Evolutionary conservation across 2,329 filamentous ascomycete genomes (phyloP).

Genomic region (Ophiostoma sp.): DNA sequence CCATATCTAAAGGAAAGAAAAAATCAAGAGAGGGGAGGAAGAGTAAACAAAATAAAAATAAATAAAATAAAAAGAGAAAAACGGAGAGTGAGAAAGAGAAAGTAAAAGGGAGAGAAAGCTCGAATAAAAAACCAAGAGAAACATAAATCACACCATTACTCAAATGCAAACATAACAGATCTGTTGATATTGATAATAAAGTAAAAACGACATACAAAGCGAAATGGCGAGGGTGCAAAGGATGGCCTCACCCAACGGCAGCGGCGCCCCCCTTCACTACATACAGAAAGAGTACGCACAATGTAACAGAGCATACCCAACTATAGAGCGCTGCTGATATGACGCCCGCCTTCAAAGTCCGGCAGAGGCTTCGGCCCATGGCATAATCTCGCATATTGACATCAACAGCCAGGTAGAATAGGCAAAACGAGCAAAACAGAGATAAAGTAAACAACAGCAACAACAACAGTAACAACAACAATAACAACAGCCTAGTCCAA

Average conservation of each 20-base stretch:
- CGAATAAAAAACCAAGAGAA: too few relatives aligned
- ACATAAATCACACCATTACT: background rate
- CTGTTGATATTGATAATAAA: conserved; percentile 4
- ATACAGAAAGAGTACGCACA: background rate
- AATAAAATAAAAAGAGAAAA: background rate
- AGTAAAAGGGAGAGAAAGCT: too few relatives aligned
- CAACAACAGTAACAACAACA: background rate
- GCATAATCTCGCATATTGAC: background rate
- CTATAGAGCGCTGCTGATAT: background rate
- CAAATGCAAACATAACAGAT: background rate
- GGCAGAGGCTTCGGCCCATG: background rate
- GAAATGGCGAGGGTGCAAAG: background rate
- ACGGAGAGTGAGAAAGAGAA: too few relatives aligned
- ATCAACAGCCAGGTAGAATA: background rate
- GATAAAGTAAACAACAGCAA: background rate
- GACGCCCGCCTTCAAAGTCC: background rate
- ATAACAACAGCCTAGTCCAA: conserved; percentile 40
- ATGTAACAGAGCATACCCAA: background rate
- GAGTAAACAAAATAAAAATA: too few relatives aligned
- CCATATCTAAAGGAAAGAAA: too few relatives aligned
- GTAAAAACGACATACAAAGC: background rate
- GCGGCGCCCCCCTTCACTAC: background rate
- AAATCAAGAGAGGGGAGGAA: too few relatives aligned
- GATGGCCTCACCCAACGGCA: background rate
- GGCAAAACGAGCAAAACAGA: background rate